phyloP scores from a whole-genome alignment of 139 green algal genomes.

The Chlorella ohadii region DNA sequence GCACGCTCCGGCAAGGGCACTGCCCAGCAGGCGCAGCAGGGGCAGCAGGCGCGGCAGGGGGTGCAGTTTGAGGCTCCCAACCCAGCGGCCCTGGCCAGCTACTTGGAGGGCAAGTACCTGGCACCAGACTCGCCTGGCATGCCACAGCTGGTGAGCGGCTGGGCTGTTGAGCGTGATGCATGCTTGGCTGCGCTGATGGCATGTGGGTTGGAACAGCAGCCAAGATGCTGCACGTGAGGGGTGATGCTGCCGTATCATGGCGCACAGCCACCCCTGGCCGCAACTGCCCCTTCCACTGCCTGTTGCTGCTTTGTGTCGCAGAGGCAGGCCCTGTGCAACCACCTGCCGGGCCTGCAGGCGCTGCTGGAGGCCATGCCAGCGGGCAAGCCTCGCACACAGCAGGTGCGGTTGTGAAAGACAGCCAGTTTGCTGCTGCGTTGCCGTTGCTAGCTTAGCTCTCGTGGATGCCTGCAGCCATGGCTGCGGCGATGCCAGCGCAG shows the following conservation, averaged over 20 bases:
- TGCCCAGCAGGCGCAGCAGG: background rate
- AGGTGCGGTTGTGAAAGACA: background rate
- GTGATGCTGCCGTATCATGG: no score
- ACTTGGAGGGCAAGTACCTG: background rate
- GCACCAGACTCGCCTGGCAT: background rate
- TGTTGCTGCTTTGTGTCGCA: background rate
- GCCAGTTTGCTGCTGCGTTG: no score
- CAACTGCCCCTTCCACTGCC: background rate
- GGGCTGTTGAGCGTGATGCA: no score
- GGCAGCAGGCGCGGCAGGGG: background rate
- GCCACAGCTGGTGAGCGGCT: no score
- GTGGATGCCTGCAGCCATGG: no score
- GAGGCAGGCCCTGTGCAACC: background rate
- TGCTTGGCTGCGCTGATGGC: no score
- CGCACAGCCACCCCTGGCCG: no score
- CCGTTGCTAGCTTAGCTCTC: no score
- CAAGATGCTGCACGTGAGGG: no score
- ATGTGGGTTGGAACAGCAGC: no score
- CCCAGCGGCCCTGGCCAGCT: background rate
- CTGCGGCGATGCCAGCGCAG: no score
- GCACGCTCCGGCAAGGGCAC: background rate
- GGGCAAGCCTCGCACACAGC: background rate
- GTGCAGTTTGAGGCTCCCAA: background rate
- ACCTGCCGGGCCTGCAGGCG: background rate
- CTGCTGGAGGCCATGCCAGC: background rate